phyloP scores from a whole-genome alignment of 2,329 filamentous ascomycete species.

The Trichoderma asperellum region DNA sequence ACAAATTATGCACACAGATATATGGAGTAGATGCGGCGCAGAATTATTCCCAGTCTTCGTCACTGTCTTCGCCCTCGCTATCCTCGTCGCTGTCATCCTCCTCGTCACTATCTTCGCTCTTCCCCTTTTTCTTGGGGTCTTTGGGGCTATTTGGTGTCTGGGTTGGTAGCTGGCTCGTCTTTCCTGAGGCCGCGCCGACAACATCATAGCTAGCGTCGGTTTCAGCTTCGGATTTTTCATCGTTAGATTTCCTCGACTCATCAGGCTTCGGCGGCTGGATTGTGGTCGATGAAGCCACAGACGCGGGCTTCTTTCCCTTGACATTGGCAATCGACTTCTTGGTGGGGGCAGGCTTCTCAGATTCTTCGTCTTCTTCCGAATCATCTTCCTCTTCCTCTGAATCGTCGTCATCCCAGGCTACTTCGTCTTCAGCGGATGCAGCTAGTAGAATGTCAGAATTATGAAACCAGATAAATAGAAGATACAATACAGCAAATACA shows the following conservation, averaged over 20 bases:
- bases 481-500: background rate
- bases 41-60: conserved; percentile 76
- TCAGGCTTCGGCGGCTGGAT: conserved; percentile 65
- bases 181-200: conserved; percentile 76
- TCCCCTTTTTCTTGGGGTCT: conserved; percentile 55
- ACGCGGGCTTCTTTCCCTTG: conserved; percentile 50
- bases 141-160: conserved; percentile 77
- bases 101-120: conserved; percentile 37
- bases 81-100: conserved; percentile 51
- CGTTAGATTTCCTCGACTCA: conserved; percentile 75
- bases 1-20: conserved; percentile 22
- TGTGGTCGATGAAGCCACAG: conserved; percentile 62
- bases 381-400: conserved; percentile 55
- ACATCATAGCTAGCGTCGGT: conserved; percentile 97
- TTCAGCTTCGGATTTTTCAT: conserved; percentile 86
- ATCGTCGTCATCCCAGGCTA: conserved; percentile 70
- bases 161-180: conserved; percentile 79
- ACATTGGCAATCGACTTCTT: conserved; percentile 42
- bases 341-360: conserved; percentile 33
- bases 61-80: conserved; percentile 51
- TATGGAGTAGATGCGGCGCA: conserved; percentile 1
- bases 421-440: conserved; percentile 72
- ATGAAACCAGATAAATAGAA: background rate
- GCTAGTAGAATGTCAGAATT: conserved; percentile 47
- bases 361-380: conserved; percentile 35